These are phyloP conservation scores for Chrysosporium keratinophilum DNA, from an alignment of 2,329 filamentous ascomycete genomes.

Conservation along the genomic window DNA sequence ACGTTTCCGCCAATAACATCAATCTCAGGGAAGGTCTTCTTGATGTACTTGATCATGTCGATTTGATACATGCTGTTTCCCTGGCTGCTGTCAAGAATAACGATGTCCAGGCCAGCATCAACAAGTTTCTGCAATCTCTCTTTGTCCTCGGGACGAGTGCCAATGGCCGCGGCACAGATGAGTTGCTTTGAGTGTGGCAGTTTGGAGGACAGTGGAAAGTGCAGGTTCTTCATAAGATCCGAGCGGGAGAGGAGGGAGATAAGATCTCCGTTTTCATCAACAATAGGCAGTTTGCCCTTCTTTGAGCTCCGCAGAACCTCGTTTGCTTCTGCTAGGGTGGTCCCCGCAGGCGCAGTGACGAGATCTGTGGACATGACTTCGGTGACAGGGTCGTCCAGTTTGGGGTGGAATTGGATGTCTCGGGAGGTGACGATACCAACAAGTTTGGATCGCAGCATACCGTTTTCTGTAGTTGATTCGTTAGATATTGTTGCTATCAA, in stretches of 20 bases:
- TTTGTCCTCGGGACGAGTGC: slow-evolving; percentile 91
- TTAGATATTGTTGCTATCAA: background rate
- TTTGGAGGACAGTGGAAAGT: slow-evolving; percentile 95
- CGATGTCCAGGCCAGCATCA: slow-evolving; percentile 89
- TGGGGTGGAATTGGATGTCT: slow-evolving; percentile 91
- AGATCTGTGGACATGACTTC: slow-evolving; percentile 94
- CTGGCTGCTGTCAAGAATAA: slow-evolving; percentile 90
- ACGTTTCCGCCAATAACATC: slow-evolving; percentile 98
- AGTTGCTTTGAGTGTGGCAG: slow-evolving; percentile 95
- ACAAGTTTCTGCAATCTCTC: slow-evolving; percentile 73
- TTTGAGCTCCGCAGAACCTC: slow-evolving; percentile 86
- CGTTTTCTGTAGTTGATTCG: slow-evolving; percentile 54
- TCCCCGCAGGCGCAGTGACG: slow-evolving; percentile 72
- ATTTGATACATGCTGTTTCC: slow-evolving; percentile 98
- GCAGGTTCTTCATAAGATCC: slow-evolving; percentile 95
- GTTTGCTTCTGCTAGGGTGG: slow-evolving; percentile 81
- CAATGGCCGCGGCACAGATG: slow-evolving; percentile 87
- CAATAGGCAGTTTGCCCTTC: slow-evolving; percentile 95
- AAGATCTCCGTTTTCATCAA: slow-evolving; percentile 72
- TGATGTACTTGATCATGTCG: slow-evolving; percentile 95
- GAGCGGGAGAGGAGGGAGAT: slow-evolving; percentile 88
- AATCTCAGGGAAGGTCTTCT: slow-evolving; percentile 69
- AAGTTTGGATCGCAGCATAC: slow-evolving; percentile 88
- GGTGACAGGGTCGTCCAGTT: slow-evolving; percentile 61
- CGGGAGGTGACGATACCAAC: slow-evolving; percentile 95